Percentiles rank a stretch among this genome's conserved stretches.
These are phyloP conservation scores for Penicillium sp. DNA, from an alignment of 2,329 filamentous ascomycete species.

Conservation along the genomic window DNA sequence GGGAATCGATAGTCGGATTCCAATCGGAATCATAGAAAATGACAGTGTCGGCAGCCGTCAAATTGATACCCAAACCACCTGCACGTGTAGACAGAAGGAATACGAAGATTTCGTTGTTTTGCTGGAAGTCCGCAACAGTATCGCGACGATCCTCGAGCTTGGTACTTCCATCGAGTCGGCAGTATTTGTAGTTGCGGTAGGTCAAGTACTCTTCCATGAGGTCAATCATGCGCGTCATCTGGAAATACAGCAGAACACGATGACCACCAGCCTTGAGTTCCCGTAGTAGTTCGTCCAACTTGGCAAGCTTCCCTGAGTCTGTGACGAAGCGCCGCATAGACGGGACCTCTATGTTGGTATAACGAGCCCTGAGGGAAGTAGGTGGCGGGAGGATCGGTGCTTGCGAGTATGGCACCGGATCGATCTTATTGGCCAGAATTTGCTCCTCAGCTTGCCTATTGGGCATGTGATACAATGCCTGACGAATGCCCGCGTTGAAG, in stretches of 20 bases:
- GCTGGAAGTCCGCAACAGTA: conserved; percentile 95
- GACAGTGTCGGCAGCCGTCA: conserved; percentile 93
- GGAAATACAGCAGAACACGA: conserved; percentile 95
- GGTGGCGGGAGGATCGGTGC: conserved; percentile 74
- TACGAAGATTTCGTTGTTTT: conserved; percentile 87
- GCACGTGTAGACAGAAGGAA: conserved; percentile 94
- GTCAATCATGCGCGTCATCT: conserved; percentile 99
- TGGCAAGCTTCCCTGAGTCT: conserved; percentile 91
- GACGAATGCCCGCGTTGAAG: conserved; percentile 73
- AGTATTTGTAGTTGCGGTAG: conserved; percentile 98
- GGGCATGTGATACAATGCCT: conserved; percentile 62
- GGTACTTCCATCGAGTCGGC: conserved; percentile 89
- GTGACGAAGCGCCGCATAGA: conserved; percentile 98
- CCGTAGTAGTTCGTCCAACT: conserved; percentile 78
- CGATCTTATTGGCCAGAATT: conserved; percentile 66
- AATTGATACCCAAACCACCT: conserved; percentile 94
- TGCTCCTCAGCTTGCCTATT: conserved; percentile 61
- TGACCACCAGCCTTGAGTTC: conserved; percentile 88
- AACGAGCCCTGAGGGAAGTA: conserved; percentile 72
- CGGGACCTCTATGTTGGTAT: conserved; percentile 85
- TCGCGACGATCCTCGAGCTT: conserved; percentile 96
- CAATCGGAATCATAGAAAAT: conserved; percentile 99
- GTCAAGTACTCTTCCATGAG: conserved; percentile 98
- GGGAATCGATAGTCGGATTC: conserved; percentile 98
- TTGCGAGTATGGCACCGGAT: conserved; percentile 48